A percentile compares a stretch with the other conserved stretches of the same genome.
These are phyloP conservation scores for Dorcoceras hygrometricum DNA, from an alignment of 257 asterid species.

Conservation along the genomic window DNA sequence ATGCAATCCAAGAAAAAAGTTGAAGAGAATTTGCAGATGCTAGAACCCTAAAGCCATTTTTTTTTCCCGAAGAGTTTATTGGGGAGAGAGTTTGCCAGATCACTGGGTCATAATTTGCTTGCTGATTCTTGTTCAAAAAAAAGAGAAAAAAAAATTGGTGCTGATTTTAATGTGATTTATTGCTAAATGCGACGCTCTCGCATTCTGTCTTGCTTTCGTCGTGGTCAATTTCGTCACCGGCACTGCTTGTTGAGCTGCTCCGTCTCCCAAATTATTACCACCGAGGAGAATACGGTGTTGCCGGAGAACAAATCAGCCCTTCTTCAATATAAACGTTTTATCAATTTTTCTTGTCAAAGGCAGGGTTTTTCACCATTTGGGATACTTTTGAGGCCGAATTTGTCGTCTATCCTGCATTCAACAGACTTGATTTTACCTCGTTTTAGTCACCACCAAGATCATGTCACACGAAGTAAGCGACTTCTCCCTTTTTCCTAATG, in stretches of 20 bases:
- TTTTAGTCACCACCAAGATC: conserved; percentile 33
- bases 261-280: conserved; percentile 31
- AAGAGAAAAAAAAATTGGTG: too few species aligned
- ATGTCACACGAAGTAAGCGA: conserved; percentile 50
- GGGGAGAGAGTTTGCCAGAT: background rate
- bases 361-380: conserved; percentile 29
- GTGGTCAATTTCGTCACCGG: conserved; percentile 29
- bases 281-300: conserved; percentile 26
- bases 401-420: conserved; percentile 23
- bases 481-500: background rate
- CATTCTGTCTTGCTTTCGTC: conserved; percentile 55
- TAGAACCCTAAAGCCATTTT: background rate
- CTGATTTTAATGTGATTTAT: background rate
- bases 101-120: background rate
- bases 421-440: conserved; percentile 28
- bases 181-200: conserved; percentile 48
- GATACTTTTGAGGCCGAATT: conserved; percentile 26
- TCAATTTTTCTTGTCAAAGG: conserved; percentile 21
- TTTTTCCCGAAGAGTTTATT: background rate
- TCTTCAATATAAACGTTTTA: conserved; percentile 2
- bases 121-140: too few species aligned
- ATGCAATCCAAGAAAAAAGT: background rate
- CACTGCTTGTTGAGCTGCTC: conserved; percentile 30
- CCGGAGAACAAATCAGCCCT: conserved; percentile 20
- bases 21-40: background rate